phyloP scores from a whole-genome alignment of 75 land plant species.

The Picea glauca region DNA sequence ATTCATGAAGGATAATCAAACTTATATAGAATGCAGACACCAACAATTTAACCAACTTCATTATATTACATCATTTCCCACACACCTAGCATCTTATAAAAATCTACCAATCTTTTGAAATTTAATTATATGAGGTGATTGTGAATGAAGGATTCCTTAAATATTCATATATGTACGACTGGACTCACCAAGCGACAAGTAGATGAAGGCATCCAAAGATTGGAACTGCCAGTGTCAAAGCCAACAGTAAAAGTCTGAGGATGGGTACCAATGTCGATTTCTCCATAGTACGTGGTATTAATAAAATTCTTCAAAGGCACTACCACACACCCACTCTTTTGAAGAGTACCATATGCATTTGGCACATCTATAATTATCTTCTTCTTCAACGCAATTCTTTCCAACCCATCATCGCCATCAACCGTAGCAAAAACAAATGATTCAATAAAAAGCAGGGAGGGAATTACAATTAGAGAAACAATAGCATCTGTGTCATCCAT shows the following conservation, averaged over 20 bases:
- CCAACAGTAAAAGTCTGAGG: conserved; percentile 28
- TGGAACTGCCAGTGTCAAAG: conserved; percentile 41
- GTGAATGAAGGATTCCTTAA: no score
- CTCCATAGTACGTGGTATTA: conserved; percentile 49
- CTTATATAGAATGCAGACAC: no score
- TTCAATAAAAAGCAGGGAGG: not conserved
- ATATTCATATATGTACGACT: not conserved
- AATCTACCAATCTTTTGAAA: no score
- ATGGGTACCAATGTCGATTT: conserved; percentile 35
- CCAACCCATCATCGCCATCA: conserved; percentile 23
- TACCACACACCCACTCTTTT: not conserved
- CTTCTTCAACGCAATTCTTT: conserved; percentile 51
- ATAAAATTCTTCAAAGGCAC: conserved; percentile 30
- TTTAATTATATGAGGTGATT: no score
- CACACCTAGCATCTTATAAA: no score
- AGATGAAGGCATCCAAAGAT: conserved; percentile 45
- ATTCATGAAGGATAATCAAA: no score
- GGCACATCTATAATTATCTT: conserved; percentile 8
- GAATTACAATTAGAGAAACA: not conserved
- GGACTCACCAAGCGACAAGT: conserved; percentile 28
- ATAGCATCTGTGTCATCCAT: no score
- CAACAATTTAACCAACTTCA: no score
- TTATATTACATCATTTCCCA: no score
- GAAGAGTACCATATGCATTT: not conserved
- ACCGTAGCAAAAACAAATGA: not conserved